These are phyloP conservation scores for Trichoderma guizhouense DNA, from an alignment of 2,329 filamentous ascomycete genomes.

Conservation along the genomic window DNA sequence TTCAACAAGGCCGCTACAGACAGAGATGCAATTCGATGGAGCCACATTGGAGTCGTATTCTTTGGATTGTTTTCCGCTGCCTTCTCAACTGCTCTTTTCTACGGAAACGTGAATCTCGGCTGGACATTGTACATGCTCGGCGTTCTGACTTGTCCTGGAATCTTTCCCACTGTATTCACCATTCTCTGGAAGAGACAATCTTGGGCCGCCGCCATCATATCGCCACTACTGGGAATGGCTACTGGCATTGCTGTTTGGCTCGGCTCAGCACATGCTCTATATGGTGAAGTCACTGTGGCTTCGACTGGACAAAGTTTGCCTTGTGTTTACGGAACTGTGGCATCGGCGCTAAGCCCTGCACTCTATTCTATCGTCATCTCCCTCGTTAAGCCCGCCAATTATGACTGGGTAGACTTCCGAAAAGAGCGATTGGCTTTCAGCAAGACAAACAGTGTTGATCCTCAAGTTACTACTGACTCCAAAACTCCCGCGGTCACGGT, in stretches of 20 bases:
- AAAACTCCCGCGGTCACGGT: conserved; percentile 27
- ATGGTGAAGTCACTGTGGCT: conserved; percentile 45
- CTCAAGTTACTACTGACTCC: not conserved
- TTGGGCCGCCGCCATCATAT: conserved; percentile 46
- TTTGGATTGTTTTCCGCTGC: conserved; percentile 50
- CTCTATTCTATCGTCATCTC: conserved; percentile 48
- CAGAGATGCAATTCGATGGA: conserved; percentile 47
- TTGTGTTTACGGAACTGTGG: conserved; percentile 51
- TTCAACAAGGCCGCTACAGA: conserved; percentile 46
- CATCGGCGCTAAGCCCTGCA: conserved; percentile 41
- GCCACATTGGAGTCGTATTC: conserved; percentile 50
- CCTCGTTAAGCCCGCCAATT: conserved; percentile 40
- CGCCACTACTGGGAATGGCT: conserved; percentile 47
- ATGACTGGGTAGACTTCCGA: conserved; percentile 38
- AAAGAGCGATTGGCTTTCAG: conserved; percentile 41
- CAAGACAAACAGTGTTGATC: conserved; percentile 3
- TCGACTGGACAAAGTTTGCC: conserved; percentile 49
- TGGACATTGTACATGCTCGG: conserved; percentile 56
- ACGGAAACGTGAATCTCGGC: conserved; percentile 51
- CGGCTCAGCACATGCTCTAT: conserved; percentile 42
- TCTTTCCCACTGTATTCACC: conserved; percentile 52
- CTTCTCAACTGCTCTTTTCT: conserved; percentile 51
- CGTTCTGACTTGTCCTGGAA: conserved; percentile 50
- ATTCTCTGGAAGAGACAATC: conserved; percentile 52
- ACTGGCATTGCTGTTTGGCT: conserved; percentile 54